These are phyloP conservation scores for Solanum virginianum DNA, from an alignment of 257 asterid species.

Conservation along the genomic window DNA sequence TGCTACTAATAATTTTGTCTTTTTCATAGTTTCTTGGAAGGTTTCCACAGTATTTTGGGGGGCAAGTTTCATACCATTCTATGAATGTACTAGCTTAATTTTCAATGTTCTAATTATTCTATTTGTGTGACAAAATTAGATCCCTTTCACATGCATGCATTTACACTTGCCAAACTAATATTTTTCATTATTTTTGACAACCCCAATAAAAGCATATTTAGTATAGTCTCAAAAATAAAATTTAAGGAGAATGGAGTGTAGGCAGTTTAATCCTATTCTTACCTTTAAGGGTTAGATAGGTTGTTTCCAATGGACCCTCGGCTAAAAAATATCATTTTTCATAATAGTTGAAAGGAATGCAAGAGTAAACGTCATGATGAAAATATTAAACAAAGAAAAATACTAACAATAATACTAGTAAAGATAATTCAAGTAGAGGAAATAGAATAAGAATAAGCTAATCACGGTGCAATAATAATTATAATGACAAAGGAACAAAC, in stretches of 20 bases:
- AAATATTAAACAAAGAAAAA: not conserved
- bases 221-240: too few relatives aligned
- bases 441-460: too few relatives aligned
- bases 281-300: not conserved
- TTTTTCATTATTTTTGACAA: not conserved
- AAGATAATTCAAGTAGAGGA: not conserved
- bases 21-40: not conserved
- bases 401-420: not conserved
- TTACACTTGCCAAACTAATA: not conserved
- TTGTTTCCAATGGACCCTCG: not conserved
- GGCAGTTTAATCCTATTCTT: not conserved
- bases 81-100: not conserved
- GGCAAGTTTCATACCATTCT: not conserved
- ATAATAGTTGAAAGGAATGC: too few relatives aligned
- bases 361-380: not conserved
- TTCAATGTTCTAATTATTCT: not conserved
- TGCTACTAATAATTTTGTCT: not conserved
- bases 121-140: not conserved
- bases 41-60: not conserved
- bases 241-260: not conserved
- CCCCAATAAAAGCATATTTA: too few relatives aligned
- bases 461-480: too few relatives aligned
- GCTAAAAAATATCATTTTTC: too few relatives aligned
- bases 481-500: too few relatives aligned
- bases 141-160: not conserved